Conservation (phyloP, 345 rosid genomes). For the Citrus medica region DNA sequence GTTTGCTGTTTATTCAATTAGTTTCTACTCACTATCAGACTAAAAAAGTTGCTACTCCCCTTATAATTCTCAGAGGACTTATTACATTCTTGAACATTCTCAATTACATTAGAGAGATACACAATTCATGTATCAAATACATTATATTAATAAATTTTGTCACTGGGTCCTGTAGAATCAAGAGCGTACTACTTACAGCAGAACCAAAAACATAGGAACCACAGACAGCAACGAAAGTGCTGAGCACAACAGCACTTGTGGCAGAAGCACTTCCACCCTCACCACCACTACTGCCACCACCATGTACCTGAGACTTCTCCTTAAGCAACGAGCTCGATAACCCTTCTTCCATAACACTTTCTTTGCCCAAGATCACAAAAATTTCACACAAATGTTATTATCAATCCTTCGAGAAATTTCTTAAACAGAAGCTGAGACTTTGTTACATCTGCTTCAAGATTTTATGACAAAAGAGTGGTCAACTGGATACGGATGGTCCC, state of each 20-base stretch:
- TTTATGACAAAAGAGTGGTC: too few relatives aligned
- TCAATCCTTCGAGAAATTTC: background rate
- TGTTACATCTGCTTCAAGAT: too few relatives aligned
- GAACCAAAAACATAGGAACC: slow-evolving; percentile 36
- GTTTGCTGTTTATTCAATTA: background rate
- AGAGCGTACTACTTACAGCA: slow-evolving; percentile 38
- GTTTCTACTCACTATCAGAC: background rate
- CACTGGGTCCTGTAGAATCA: background rate
- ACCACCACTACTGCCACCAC: background rate
- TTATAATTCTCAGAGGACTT: background rate
- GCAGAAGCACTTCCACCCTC: background rate
- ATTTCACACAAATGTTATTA: background rate
- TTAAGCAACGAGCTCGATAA: slow-evolving; percentile 12
- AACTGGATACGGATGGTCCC: too few relatives aligned
- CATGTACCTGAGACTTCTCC: background rate
- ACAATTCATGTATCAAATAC: background rate
- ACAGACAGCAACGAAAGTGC: slow-evolving; percentile 20
- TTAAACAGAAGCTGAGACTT: background rate
- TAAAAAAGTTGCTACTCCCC: background rate
- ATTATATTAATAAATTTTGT: background rate
- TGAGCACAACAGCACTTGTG: slow-evolving; percentile 18
- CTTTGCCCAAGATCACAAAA: background rate
- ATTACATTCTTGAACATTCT: background rate
- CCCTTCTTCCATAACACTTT: slow-evolving; percentile 11
- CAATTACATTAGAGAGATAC: background rate